Evolutionary conservation across 2,329 filamentous ascomycete genomes (phyloP).

Genomic region (Arthrobotrys entomopaga): DNA sequence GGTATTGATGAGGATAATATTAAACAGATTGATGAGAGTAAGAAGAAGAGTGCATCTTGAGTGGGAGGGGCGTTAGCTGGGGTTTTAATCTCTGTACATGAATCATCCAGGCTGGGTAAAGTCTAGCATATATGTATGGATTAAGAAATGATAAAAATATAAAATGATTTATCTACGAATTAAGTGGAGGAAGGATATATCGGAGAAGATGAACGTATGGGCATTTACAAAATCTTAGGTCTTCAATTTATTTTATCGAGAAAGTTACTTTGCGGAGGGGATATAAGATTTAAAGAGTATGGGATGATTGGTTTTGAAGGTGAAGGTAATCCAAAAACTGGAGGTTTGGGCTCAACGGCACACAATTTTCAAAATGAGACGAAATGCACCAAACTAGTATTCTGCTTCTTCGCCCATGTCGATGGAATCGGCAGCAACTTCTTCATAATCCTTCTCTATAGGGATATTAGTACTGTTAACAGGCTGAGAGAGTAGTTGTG

Average conservation of each 20-base stretch:
- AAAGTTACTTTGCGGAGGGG: background rate
- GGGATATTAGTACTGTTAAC: constrained; percentile 28
- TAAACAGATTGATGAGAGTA: constrained; percentile 94
- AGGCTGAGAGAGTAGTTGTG: background rate
- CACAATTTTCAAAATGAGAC: no score
- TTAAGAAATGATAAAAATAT: no score
- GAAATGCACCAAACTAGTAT: constrained; percentile 27
- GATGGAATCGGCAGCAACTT: constrained; percentile 78
- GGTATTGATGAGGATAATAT: constrained; percentile 95
- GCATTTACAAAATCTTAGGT: background rate
- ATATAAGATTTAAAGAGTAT: no score
- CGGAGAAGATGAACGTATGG: background rate
- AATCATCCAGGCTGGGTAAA: background rate
- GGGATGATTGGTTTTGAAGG: background rate
- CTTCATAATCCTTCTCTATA: constrained; percentile 80
- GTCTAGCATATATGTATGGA: no score
- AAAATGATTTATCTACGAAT: no score
- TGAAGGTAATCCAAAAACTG: background rate
- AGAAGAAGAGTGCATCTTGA: constrained; percentile 74
- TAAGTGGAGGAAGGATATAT: background rate
- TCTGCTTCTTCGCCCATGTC: constrained; percentile 70
- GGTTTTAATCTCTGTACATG: background rate
- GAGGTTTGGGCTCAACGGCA: background rate
- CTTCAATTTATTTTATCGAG: background rate
- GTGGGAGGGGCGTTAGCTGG: background rate